Conservation (phyloP, 768 basidiomycete species). For the Boletus rubroflammeus region DNA sequence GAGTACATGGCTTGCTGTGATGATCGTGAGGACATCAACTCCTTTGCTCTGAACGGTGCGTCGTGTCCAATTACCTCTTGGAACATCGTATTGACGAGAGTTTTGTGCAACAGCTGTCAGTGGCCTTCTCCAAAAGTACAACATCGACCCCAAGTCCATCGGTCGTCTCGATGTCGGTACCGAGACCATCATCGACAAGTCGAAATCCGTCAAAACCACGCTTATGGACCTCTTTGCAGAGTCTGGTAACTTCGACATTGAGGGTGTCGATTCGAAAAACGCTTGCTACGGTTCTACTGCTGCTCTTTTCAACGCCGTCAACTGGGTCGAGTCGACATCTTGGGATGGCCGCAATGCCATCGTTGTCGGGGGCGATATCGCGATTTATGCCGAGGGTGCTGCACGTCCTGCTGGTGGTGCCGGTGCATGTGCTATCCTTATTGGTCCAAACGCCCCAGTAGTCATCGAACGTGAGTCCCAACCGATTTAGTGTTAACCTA, state of each 20-base stretch:
- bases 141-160: slow-evolving; percentile 93
- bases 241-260: slow-evolving; percentile 93
- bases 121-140: slow-evolving; percentile 88
- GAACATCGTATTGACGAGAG: not conserved
- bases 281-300: slow-evolving; percentile 99
- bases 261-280: slow-evolving; percentile 99
- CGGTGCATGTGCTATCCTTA: slow-evolving; percentile 90
- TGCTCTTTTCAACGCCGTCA: slow-evolving; percentile 96
- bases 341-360: slow-evolving; percentile 99
- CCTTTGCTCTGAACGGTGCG: slow-evolving; percentile 90
- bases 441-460: slow-evolving; percentile 94
- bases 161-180: slow-evolving; percentile 98
- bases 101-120: slow-evolving; percentile 62
- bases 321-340: slow-evolving; percentile 94
- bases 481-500: not conserved
- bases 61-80: not conserved
- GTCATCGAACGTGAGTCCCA: slow-evolving; percentile 84
- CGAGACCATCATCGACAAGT: slow-evolving; percentile 99
- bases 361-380: slow-evolving; percentile 95
- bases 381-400: slow-evolving; percentile 93
- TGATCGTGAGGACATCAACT: slow-evolving; percentile 99
- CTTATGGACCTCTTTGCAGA: slow-evolving; percentile 97
- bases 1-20: slow-evolving; percentile 99
- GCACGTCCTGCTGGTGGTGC: slow-evolving; percentile 97
- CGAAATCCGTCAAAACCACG: slow-evolving; percentile 96